Evolutionary conservation across 2,329 filamentous ascomycete genomes (phyloP).

Genomic region (Colletotrichum sp.): DNA sequence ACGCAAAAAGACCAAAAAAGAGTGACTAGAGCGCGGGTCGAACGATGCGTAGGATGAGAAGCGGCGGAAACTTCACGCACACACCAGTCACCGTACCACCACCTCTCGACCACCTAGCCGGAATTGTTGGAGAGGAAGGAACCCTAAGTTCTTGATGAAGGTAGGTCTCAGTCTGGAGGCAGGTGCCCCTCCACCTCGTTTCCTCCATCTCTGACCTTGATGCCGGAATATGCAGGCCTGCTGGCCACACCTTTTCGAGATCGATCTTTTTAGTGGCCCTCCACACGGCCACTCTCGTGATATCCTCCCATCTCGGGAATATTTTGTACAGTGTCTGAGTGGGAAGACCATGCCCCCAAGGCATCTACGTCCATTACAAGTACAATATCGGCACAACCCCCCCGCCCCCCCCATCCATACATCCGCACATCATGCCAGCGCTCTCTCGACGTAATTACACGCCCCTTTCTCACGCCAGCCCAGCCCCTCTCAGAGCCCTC

Average conservation of each 20-base stretch:
- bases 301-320: neutral
- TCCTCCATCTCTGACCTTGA: fast-evolving
- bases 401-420: neutral
- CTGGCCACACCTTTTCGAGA: neutral
- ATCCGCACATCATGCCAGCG: neutral
- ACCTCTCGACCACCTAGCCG: neutral
- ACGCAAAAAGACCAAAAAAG: neutral
- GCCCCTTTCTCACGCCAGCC: slow-evolving; percentile 44
- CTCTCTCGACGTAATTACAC: neutral
- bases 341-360: neutral
- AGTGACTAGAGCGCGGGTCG: neutral
- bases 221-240: neutral
- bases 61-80: neutral
- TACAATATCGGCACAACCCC: neutral
- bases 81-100: neutral
- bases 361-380: neutral
- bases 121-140: neutral
- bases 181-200: neutral
- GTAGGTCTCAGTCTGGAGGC: neutral
- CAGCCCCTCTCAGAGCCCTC: slow-evolving; percentile 58
- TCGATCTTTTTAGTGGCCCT: fast-evolving
- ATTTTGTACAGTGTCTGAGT: neutral
- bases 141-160: neutral
- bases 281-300: neutral
- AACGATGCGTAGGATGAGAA: fast-evolving